Percentiles rank a stretch among this genome's conserved stretches.
These are phyloP conservation scores for Ophiobolus disseminans DNA, from an alignment of 2,329 filamentous ascomycete genomes.

Conservation along the genomic window DNA sequence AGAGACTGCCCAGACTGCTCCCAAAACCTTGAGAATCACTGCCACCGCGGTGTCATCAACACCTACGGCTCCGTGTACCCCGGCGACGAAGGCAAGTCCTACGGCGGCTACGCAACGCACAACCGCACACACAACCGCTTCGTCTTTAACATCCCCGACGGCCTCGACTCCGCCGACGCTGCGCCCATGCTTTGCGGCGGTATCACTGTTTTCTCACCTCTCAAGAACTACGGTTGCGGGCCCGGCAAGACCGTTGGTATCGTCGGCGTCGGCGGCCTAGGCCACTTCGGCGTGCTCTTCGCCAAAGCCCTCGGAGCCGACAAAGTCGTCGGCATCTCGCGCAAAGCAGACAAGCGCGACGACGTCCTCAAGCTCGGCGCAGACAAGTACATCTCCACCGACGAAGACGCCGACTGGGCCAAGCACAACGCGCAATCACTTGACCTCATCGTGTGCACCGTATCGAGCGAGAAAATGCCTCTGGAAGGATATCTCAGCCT, in stretches of 20 bases:
- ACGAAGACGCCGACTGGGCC: constrained; percentile 65
- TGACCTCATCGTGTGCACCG: constrained; percentile 66
- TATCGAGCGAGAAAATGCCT: constrained; percentile 59
- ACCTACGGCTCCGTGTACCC: constrained; percentile 57
- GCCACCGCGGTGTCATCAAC: constrained; percentile 48
- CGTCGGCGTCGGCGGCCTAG: constrained; percentile 75
- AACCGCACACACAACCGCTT: constrained; percentile 78
- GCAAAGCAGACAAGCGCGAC: constrained; percentile 65
- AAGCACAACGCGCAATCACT: constrained; percentile 61
- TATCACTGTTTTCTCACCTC: constrained; percentile 77
- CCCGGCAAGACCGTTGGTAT: constrained; percentile 80
- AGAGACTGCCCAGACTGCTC: constrained; percentile 55
- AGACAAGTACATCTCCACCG: constrained; percentile 66
- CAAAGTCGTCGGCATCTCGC: constrained; percentile 69
- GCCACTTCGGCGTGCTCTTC: constrained; percentile 75
- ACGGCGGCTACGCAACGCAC: constrained; percentile 70
- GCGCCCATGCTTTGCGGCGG: constrained; percentile 86
- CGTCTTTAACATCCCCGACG: constrained; percentile 76
- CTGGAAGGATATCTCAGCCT: constrained; percentile 66
- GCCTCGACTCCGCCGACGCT: constrained; percentile 64
- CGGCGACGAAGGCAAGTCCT: constrained; percentile 64
- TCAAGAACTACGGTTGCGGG: constrained; percentile 75
- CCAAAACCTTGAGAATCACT: constrained; percentile 58
- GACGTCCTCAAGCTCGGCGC: constrained; percentile 67
- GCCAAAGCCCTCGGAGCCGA: constrained; percentile 74